Conservation (phyloP, 129 eudicot species). For the Saposhnikovia divaricata region DNA sequence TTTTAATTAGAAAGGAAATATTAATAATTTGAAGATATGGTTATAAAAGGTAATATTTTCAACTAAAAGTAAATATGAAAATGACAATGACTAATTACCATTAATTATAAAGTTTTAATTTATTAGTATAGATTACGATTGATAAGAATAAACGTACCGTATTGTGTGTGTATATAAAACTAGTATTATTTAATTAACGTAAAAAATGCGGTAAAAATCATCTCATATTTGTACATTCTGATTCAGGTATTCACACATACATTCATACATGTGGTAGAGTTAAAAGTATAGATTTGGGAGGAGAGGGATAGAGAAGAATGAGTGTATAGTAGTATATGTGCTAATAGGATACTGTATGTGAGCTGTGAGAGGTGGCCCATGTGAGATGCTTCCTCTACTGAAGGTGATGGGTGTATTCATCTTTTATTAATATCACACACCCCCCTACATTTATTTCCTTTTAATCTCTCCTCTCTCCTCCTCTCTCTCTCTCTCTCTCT, state of each 20-base stretch:
- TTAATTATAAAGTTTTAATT: too few relatives aligned
- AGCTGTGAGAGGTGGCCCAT: slow-evolving; percentile 5
- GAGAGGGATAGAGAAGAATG: slow-evolving; percentile 11
- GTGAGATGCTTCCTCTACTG: slow-evolving; percentile 36
- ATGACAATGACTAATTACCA: too few relatives aligned
- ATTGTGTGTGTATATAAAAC: too few relatives aligned
- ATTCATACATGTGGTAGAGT: neutral
- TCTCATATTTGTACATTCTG: too few relatives aligned
- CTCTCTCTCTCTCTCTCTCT: neutral
- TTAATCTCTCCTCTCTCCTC: neutral
- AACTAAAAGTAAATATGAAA: too few relatives aligned
- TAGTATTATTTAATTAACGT: too few relatives aligned
- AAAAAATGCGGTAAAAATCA: too few relatives aligned
- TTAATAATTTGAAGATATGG: too few relatives aligned
- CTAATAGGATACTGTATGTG: neutral
- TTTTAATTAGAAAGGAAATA: too few relatives aligned
- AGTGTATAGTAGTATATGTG: neutral
- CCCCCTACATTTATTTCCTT: neutral
- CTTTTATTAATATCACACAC: neutral
- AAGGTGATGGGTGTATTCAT: neutral
- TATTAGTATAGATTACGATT: too few relatives aligned
- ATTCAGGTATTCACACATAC: neutral
- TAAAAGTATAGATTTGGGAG: neutral
- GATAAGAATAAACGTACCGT: too few relatives aligned
- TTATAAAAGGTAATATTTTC: too few relatives aligned